Percentiles rank a stretch among this genome's conserved stretches.
phyloP scores from a whole-genome alignment of 352 stramenopile genomes.

The Phytophthora cryptogea region DNA sequence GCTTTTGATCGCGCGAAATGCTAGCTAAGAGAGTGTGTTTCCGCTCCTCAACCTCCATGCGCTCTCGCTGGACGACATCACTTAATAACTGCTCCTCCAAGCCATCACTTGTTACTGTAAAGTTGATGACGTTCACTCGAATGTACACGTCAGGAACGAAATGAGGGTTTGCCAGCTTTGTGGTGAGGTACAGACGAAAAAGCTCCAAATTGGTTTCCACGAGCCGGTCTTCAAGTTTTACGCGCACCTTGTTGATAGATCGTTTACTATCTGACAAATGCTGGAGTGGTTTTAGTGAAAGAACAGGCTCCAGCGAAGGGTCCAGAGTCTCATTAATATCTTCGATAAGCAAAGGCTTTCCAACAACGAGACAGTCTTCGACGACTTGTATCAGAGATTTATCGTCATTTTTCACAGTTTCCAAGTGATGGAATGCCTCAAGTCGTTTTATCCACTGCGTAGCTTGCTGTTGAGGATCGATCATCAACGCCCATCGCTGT shows the following conservation, averaged over 20 bases:
- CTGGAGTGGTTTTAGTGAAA: conserved; percentile 32
- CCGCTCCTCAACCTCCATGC: conserved; percentile 86
- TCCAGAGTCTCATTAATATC: conserved; percentile 60
- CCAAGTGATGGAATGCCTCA: conserved; percentile 64
- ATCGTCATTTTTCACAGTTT: conserved; percentile 74
- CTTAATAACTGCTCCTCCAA: conserved; percentile 91
- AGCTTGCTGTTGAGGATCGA: conserved; percentile 94
- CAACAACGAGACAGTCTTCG: conserved; percentile 41
- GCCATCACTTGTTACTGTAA: conserved; percentile 91
- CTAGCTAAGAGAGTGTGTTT: conserved; percentile 86
- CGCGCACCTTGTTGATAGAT: conserved; percentile 10
- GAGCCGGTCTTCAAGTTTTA: conserved; percentile 76
- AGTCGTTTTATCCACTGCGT: conserved; percentile 92
- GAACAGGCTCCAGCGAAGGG: conserved; percentile 56
- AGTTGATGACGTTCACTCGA: conserved; percentile 94
- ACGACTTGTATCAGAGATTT: conserved; percentile 44
- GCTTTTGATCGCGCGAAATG: conserved; percentile 89
- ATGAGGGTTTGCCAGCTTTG: conserved; percentile 91
- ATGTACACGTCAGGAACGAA: conserved; percentile 93
- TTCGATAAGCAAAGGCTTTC: conserved; percentile 62
- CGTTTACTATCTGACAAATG: conserved; percentile 5
- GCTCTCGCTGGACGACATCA: conserved; percentile 86
- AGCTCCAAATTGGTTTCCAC: conserved; percentile 68
- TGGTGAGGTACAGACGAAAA: conserved; percentile 92
- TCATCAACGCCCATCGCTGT: conserved; percentile 92